A percentile compares a stretch with the other conserved stretches of the same genome.
phyloP scores from a whole-genome alignment of 2,329 filamentous ascomycete species.

The Cladosporium austrohemisphaericum region DNA sequence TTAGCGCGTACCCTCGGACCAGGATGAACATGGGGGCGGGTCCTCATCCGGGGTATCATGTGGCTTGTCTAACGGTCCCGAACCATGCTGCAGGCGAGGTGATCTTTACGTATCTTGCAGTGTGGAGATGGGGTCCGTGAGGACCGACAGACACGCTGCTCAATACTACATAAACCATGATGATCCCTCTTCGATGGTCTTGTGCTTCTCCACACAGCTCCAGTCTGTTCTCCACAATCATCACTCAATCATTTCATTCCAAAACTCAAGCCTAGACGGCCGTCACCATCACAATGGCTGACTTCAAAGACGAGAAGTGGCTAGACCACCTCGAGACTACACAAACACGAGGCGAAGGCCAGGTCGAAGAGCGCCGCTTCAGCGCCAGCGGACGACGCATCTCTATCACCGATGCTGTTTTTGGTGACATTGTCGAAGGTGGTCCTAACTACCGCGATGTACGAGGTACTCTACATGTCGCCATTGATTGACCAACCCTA shows the following conservation, averaged over 20 bases:
- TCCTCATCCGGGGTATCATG: conserved; percentile 8
- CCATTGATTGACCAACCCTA: neutral
- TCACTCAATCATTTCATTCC: neutral
- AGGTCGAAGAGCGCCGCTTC: conserved; percentile 6
- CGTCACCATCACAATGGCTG: neutral
- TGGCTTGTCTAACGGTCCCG: neutral
- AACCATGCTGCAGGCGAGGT: neutral
- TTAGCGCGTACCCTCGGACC: neutral
- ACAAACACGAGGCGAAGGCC: conserved; percentile 1
- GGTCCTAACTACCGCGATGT: conserved; percentile 22
- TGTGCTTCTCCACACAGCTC: neutral
- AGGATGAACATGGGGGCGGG: neutral
- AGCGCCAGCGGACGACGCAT: conserved; percentile 10
- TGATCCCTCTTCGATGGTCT: no score
- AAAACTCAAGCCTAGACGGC: neutral
- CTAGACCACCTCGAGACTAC: neutral
- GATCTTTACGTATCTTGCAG: neutral
- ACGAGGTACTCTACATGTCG: no score
- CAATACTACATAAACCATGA: neutral
- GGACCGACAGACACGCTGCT: neutral
- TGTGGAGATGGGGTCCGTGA: neutral
- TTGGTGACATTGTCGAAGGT: conserved; percentile 20
- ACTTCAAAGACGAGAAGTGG: conserved; percentile 12
- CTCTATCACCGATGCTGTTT: conserved; percentile 19
- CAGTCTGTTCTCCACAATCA: neutral